Conservation (phyloP, 2,329 filamentous ascomycete species). For the Atkinsonella hypoxylon region DNA sequence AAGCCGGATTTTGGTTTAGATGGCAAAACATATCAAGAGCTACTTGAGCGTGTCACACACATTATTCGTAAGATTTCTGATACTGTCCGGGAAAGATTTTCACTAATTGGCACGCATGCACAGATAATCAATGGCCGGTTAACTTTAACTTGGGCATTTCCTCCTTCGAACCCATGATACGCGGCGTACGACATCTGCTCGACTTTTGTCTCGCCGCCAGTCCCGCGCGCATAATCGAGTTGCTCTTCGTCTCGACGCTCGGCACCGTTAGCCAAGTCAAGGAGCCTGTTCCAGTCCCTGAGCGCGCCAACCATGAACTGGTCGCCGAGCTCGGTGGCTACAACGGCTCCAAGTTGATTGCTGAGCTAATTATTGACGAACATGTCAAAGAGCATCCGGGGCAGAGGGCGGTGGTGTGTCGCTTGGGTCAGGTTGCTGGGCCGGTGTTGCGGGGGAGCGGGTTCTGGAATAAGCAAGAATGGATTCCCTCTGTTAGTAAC, state of each 20-base stretch:
- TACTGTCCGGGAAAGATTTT: neutral
- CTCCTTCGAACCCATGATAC: conserved; percentile 1
- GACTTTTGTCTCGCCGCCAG: neutral
- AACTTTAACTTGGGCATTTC: conserved; percentile 2
- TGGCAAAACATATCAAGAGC: neutral
- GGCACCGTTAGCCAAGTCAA: neutral
- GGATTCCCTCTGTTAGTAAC: neutral
- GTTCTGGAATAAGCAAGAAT: neutral
- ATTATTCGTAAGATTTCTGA: neutral
- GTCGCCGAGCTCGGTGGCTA: neutral
- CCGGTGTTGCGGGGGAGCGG: neutral
- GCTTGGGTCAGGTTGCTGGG: neutral
- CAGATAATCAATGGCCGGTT: conserved; percentile 3
- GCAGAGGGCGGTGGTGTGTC: neutral
- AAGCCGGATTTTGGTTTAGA: neutral
- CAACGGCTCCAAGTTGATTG: neutral
- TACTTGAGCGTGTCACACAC: neutral
- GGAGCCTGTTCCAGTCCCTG: neutral
- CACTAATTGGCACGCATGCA: neutral
- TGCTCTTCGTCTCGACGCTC: conserved; percentile 1
- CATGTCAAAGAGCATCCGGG: neutral
- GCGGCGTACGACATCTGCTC: neutral
- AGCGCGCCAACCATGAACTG: neutral
- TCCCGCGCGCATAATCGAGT: neutral
- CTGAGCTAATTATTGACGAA: neutral